Conservation (phyloP, 371 early-diverging fungal species). For the Dipsacomyces acuminosporus region DNA sequence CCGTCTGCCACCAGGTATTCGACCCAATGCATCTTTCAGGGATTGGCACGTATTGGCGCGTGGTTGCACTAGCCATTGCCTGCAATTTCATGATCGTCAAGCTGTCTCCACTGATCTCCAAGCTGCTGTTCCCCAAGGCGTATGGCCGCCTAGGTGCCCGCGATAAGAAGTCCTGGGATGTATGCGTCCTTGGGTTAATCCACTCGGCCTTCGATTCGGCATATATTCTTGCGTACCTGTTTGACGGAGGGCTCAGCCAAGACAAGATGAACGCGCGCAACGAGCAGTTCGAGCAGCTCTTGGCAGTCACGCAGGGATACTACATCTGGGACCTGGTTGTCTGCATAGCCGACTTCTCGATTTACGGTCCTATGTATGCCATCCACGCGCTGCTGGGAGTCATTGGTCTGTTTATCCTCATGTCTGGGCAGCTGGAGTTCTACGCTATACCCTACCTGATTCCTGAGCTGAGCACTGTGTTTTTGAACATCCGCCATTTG, state of each 20-base stretch:
- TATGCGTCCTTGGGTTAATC: background rate
- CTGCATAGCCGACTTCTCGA: slow-evolving; percentile 21
- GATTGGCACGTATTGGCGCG: slow-evolving; percentile 30
- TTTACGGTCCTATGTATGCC: slow-evolving; percentile 29
- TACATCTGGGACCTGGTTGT: slow-evolving; percentile 36
- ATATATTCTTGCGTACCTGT: slow-evolving; percentile 16
- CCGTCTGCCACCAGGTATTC: slow-evolving; percentile 17
- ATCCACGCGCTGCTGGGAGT: slow-evolving; percentile 32
- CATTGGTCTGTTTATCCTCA: slow-evolving; percentile 23
- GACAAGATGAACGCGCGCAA: slow-evolving; percentile 30
- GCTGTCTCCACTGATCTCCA: slow-evolving; percentile 5
- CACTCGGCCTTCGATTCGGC: slow-evolving; percentile 21
- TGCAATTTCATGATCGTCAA: slow-evolving; percentile 4
- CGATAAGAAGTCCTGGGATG: slow-evolving; percentile 20
- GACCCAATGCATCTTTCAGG: slow-evolving; percentile 33
- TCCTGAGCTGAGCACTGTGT: slow-evolving; percentile 40
- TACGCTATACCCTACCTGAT: slow-evolving; percentile 36
- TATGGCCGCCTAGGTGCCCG: slow-evolving; percentile 8
- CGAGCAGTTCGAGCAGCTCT: slow-evolving; percentile 15
- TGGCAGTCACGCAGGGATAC: slow-evolving; percentile 29
- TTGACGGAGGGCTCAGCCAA: slow-evolving; percentile 4
- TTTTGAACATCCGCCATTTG: slow-evolving; percentile 31
- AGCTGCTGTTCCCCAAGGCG: slow-evolving; percentile 7
- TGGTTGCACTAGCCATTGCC: slow-evolving; percentile 8
- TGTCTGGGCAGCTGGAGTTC: slow-evolving; percentile 38